These are phyloP conservation scores for Penstemon barbatus DNA, from an alignment of 257 asterid genomes.

Conservation along the genomic window DNA sequence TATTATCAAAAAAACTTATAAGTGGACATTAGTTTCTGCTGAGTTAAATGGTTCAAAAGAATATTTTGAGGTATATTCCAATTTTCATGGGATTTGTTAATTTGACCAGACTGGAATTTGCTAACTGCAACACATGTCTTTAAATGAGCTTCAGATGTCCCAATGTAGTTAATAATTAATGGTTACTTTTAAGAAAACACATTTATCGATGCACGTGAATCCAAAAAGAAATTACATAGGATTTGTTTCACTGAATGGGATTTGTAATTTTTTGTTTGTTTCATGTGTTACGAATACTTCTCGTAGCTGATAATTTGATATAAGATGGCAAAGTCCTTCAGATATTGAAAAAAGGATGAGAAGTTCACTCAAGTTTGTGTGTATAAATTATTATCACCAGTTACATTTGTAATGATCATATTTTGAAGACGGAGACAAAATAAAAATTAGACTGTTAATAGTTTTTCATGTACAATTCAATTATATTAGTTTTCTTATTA, in stretches of 20 bases:
- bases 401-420: constrained; percentile 2
- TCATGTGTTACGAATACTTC: constrained; percentile 10
- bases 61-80: constrained; percentile 50
- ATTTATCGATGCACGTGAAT: neutral
- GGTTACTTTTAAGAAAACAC: constrained; percentile 20
- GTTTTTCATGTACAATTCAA: constrained; percentile 2
- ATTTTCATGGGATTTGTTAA: constrained; percentile 27
- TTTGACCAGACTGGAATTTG: constrained; percentile 26
- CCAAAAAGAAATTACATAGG: neutral
- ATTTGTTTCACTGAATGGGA: neutral
- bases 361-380: neutral
- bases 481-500: constrained; percentile 1
- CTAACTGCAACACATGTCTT: constrained; percentile 30
- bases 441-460: constrained; percentile 2
- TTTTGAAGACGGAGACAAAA: neutral
- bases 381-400: neutral
- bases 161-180: constrained; percentile 20
- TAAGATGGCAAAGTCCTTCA: constrained; percentile 12
- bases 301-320: neutral
- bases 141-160: constrained; percentile 29
- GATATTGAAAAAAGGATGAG: neutral
- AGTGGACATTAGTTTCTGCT: constrained; percentile 31
- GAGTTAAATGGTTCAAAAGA: constrained; percentile 40
- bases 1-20: neutral
- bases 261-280: constrained; percentile 8